Evolutionary conservation across 2,329 filamentous ascomycete species (phyloP), one percentile per base, ranked within the genome.

Genomic region (Xylariaceae sp.): DNA sequence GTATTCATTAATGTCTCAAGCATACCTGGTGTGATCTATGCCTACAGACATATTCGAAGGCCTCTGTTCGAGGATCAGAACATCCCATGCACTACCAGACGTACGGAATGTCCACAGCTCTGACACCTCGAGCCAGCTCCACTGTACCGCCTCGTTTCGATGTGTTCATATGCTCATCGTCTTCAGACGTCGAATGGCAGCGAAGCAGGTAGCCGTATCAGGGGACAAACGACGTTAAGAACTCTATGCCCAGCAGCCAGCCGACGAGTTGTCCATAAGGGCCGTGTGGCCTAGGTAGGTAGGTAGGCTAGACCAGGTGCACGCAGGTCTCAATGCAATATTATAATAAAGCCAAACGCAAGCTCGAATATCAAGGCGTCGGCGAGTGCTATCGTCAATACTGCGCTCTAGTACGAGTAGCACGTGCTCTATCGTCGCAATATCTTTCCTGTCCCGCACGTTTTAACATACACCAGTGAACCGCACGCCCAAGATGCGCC

Each of bases 381-480:
- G 48, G 51, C 34, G 51, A 47, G 51, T 44, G 17, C 47, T 47
- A 30, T 53, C 34, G 30, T 55, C 15, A 39, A 55, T 59, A 62
- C 58, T 61, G 53, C 52, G 57, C 66, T 65, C 64, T 67, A 65
- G 60, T 68, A 70, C 69, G 68, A 51, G 47, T 63, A 53, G 59
- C 59, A 49, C 59, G 56, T 58, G 52, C 58, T 66, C 64, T 65
- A 66, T 67, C 58, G 55, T 64, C 55, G 58, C 57, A 55, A 51
- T 56, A 41, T 66, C 65, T 68, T 69, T 64, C 56, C 61, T 54
- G 50, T 51, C 44, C 47, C 57, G 54, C 57, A 13, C 48, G 53
- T 53, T 51, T 50, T 62, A 30, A 60, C 58, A 55, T 53, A 35
- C 37, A 45, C 53, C 47, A 57, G 39, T 50, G 54, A 18, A 50